A percentile compares a stretch with the other conserved stretches of the same genome.
Conservation (phyloP, 768 basidiomycete species). For the Sporobolomyces pararoseus region DNA sequence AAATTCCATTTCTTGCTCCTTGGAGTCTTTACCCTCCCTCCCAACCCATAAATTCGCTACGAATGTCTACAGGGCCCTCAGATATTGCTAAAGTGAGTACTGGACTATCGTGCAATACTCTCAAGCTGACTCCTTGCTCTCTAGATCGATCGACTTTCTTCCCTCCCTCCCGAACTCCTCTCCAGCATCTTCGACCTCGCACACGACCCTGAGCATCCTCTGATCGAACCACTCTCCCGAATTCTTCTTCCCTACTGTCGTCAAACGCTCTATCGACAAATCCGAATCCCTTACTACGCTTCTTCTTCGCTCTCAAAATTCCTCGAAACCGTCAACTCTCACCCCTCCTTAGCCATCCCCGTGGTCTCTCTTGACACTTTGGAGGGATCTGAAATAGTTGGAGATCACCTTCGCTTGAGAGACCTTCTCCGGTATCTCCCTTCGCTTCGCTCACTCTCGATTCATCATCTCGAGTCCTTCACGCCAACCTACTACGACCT, state of each 20-base stretch:
- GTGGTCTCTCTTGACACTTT: background rate
- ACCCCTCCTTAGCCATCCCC: background rate
- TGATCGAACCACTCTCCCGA: background rate
- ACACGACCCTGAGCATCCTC: background rate
- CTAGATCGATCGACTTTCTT: background rate
- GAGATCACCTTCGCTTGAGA: no score
- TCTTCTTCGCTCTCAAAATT: background rate
- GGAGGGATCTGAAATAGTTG: no score
- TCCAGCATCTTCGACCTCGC: background rate
- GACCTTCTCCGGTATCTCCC: no score
- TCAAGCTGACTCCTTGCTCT: background rate
- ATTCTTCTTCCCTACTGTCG: background rate
- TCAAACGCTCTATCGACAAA: background rate
- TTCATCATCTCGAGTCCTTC: no score
- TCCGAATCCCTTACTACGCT: background rate
- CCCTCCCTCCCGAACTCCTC: conserved; percentile 2
- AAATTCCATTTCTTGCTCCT: no score
- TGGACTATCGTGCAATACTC: no score
- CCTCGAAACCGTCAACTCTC: background rate
- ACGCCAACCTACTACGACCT: no score
- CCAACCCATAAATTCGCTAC: no score
- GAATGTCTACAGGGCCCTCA: no score
- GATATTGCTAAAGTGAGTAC: no score
- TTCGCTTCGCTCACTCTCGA: no score
- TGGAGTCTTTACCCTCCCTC: no score